Base-by-base conservation (phyloP, 768 basidiomycete species). In the Pluteus cervinus region DNA sequence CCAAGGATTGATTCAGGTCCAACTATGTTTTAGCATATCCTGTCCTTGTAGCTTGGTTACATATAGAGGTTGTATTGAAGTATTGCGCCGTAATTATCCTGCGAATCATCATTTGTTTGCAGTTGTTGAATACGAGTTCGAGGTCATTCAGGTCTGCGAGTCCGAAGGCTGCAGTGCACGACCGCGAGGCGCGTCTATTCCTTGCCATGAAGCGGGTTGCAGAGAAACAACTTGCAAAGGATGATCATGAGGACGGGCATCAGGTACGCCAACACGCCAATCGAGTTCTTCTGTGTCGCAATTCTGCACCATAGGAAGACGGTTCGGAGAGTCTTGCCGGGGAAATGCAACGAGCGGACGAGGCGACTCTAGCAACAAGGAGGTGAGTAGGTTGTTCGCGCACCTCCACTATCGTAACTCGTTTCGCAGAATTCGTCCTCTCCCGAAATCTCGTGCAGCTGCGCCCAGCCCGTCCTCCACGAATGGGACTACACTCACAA, bases 201-300 rank as follows among this genome's bases (percentile, higher is more conserved):
- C n/a, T n/a, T 32, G 40, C 26, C 43, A 81, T 86, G 81, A 88
- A 88, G 60, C 75, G 86, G 55, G 72, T 68, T 39, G 86, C 86
- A 54, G 86, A 87, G 36, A 73, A 61, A 43, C 81, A 89, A 48
- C 52, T 89, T 23, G 66, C 69, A 8, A 85, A 76, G 49, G 80
- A 79, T 41, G 66, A 60, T 18, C 51, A 34, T 14, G 67, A 64
- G 17, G 67, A 60, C 8, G 56, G 52, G 23, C 62, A 56, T 12
- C 65, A 67, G 31, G 64, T 55, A 18, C 22, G 31, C 33, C 36
- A 45, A 41, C 31, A 61, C 12, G 61, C 57, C 12, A 63, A 65
- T 4, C 57, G 57, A 8, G 50, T 58, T n/a, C 49, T 62, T 54
- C 58, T 62, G 11, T 18, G 50, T n/a, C 21, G 3, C 33, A 0